Percentiles rank a stretch among this genome's conserved stretches.
phyloP scores from a whole-genome alignment of 306 rosid species.

The Dryas alaskensis region DNA sequence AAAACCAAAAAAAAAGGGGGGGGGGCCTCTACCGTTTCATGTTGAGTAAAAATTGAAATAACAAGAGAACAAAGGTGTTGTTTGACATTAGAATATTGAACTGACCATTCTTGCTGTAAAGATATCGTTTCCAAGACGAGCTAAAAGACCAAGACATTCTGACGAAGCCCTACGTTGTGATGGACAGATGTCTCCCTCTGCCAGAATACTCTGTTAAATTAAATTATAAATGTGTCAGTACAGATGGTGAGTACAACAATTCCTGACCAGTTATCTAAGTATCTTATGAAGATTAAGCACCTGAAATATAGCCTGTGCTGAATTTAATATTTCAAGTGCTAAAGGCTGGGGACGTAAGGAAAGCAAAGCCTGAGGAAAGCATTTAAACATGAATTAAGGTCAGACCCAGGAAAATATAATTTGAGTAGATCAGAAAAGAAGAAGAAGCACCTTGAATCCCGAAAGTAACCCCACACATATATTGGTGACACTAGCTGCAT shows the following conservation, averaged over 20 bases:
- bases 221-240: conserved; percentile 12
- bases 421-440: conserved; percentile 12
- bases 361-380: conserved; percentile 61
- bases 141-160: conserved; percentile 88
- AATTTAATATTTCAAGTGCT: conserved; percentile 69
- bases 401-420: conserved; percentile 5
- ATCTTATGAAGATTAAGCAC: conserved; percentile 33
- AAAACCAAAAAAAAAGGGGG: too few species aligned
- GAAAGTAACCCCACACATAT: conserved; percentile 88
- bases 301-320: conserved; percentile 83
- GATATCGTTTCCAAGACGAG: conserved; percentile 91
- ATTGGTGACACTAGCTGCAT: conserved; percentile 79
- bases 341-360: conserved; percentile 63
- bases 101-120: conserved; percentile 93
- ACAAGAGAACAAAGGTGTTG: conserved; percentile 13
- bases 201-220: conserved; percentile 71
- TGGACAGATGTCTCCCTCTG: conserved; percentile 85
- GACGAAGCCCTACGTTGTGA: conserved; percentile 87
- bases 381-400: conserved; percentile 27
- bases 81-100: conserved; percentile 26
- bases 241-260: neutral
- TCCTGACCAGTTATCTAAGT: neutral
- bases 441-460: conserved; percentile 72
- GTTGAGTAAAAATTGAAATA: conserved; percentile 17
- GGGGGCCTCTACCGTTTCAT: neutral